phyloP scores from a whole-genome alignment of 2,329 filamentous ascomycete species.

The Eutypella sp. region DNA sequence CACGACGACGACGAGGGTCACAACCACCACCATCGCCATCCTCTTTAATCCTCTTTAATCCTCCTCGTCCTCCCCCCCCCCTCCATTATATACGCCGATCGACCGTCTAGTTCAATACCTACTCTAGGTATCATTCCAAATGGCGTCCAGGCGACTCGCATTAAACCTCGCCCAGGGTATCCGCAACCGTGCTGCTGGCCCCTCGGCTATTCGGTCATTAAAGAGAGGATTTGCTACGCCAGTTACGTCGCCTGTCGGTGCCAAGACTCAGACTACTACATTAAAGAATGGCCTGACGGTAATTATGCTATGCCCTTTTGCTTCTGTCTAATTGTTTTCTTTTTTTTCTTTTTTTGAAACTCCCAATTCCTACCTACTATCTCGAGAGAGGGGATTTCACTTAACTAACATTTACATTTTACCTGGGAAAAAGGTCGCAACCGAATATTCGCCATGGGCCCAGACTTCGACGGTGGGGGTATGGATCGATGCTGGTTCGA shows the following conservation, averaged over 20 bases:
- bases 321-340: too few relatives aligned
- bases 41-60: conserved; percentile 14
- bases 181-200: conserved; percentile 79
- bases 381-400: too few relatives aligned
- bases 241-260: conserved; percentile 54
- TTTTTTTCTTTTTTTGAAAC: too few relatives aligned
- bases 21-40: conserved; percentile 26
- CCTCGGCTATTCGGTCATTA: conserved; percentile 71
- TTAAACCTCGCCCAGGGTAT: conserved; percentile 88
- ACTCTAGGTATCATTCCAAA: conserved; percentile 37
- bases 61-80: conserved; percentile 31
- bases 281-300: conserved; percentile 97
- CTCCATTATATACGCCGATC: too few relatives aligned
- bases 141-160: conserved; percentile 97
- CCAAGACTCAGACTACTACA: conserved; percentile 93
- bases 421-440: conserved; percentile 90
- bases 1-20: too few relatives aligned
- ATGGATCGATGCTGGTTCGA: conserved; percentile 98
- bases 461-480: conserved; percentile 98
- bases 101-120: too few relatives aligned
- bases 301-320: conserved; percentile 29
- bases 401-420: too few relatives aligned
- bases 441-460: conserved; percentile 95
- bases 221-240: conserved; percentile 88
- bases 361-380: too few relatives aligned